Conservation (phyloP, 345 rosid genomes). For the Dipteronia sinensis region DNA sequence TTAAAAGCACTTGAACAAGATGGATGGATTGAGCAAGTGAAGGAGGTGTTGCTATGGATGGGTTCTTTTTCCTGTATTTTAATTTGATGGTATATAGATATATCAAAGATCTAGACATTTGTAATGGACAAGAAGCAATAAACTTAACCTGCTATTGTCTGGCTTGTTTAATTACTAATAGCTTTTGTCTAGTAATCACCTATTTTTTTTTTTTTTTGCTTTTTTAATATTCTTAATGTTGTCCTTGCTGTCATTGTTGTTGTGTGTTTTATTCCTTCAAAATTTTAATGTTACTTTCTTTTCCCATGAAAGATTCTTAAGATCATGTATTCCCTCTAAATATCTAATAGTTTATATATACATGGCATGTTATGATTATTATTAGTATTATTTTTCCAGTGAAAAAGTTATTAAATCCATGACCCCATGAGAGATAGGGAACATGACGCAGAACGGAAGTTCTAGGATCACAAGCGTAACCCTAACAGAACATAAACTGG, state of each 20-base stretch:
- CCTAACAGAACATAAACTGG: no score
- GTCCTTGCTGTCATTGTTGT: constrained; percentile 35
- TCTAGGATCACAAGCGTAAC: no score
- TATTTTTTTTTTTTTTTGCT: constrained; percentile 30
- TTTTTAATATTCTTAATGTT: constrained; percentile 18
- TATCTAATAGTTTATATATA: neutral
- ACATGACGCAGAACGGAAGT: no score
- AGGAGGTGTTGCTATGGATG: constrained; percentile 12
- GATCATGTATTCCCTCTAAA: constrained; percentile 7
- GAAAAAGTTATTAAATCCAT: constrained; percentile 15
- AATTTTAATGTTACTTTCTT: constrained; percentile 23
- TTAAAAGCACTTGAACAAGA: no score
- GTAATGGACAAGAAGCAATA: constrained; percentile 52
- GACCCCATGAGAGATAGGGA: constrained; percentile 40
- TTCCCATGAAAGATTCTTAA: constrained; percentile 34
- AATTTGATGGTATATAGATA: constrained; percentile 47
- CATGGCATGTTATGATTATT: no score
- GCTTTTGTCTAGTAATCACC: constrained; percentile 31
- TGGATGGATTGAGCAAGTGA: neutral
- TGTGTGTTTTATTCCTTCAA: constrained; percentile 38
- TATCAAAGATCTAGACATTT: constrained; percentile 40
- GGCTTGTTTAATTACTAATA: constrained; percentile 47
- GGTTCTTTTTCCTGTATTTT: constrained; percentile 26
- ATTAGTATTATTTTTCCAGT: neutral
- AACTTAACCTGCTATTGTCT: constrained; percentile 38